Conservation (phyloP, 176 grass and related monocot species). For the Triticum urartu region DNA sequence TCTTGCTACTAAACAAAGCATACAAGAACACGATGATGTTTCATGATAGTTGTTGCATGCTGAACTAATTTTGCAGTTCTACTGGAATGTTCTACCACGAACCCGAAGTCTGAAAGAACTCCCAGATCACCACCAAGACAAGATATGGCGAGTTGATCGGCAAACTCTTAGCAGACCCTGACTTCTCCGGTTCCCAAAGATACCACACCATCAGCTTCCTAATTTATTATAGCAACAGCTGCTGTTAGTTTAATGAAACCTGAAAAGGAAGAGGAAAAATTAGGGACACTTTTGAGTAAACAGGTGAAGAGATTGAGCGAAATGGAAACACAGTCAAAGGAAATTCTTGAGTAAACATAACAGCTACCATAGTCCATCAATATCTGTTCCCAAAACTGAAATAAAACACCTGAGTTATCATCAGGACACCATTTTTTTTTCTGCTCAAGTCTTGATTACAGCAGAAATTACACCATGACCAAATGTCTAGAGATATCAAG, state of each 20-base stretch:
- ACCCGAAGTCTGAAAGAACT: background rate
- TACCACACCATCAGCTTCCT: background rate
- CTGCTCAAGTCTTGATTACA: background rate
- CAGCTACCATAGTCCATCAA: background rate
- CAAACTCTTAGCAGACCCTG: background rate
- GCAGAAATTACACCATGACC: background rate
- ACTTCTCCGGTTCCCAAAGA: background rate
- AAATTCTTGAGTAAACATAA: background rate
- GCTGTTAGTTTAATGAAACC: conserved; percentile 1
- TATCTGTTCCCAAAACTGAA: background rate
- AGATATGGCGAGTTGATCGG: background rate
- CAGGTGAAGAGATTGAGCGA: background rate
- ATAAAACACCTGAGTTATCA: background rate
- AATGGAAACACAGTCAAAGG: background rate
- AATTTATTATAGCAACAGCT: background rate
- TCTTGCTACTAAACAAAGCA: background rate
- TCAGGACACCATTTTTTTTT: background rate
- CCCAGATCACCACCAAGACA: background rate
- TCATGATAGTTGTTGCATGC: background rate
- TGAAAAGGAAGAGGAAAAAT: background rate
- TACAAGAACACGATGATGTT: background rate
- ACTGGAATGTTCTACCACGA: background rate
- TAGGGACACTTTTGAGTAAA: background rate
- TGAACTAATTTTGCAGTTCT: background rate
- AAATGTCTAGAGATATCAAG: background rate